Conservation (phyloP, 345 rosid genomes). For the Dipteronia dyeriana region DNA sequence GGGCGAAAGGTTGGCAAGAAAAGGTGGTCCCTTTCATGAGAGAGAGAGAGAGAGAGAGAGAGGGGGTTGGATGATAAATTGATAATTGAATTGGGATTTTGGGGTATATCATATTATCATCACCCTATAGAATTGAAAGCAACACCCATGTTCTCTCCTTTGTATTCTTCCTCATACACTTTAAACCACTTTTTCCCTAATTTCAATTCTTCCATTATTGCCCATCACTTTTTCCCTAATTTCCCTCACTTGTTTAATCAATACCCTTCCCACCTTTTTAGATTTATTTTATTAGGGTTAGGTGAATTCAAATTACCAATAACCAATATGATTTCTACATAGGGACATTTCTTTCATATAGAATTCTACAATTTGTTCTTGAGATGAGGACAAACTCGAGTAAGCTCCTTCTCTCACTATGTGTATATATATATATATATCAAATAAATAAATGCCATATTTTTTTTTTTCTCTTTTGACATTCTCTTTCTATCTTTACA, state of each 20-base stretch:
- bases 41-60: no score
- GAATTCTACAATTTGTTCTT: neutral
- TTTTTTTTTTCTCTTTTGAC: neutral
- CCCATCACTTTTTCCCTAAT: neutral
- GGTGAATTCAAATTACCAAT: conserved; percentile 3
- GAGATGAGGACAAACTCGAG: conserved; percentile 6
- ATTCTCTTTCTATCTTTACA: neutral
- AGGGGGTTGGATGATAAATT: neutral
- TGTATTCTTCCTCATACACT: conserved; percentile 16
- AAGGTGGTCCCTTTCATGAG: neutral
- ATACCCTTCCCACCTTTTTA: neutral
- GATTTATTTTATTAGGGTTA: neutral
- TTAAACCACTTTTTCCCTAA: neutral
- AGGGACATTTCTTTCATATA: neutral
- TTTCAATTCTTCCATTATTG: conserved; percentile 9
- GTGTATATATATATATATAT: neutral
- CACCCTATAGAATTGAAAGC: conserved; percentile 19
- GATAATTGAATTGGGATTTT: no score
- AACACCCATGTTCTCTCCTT: conserved; percentile 23
- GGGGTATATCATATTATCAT: neutral
- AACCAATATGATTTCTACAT: conserved; percentile 21
- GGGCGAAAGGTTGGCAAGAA: neutral
- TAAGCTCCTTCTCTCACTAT: neutral
- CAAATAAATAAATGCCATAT: neutral
- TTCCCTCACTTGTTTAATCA: neutral